Evolutionary conservation across 306 rosid species (phyloP), one percentile per base, ranked within the genome.

Genomic region (Acacia melanoxylon): DNA sequence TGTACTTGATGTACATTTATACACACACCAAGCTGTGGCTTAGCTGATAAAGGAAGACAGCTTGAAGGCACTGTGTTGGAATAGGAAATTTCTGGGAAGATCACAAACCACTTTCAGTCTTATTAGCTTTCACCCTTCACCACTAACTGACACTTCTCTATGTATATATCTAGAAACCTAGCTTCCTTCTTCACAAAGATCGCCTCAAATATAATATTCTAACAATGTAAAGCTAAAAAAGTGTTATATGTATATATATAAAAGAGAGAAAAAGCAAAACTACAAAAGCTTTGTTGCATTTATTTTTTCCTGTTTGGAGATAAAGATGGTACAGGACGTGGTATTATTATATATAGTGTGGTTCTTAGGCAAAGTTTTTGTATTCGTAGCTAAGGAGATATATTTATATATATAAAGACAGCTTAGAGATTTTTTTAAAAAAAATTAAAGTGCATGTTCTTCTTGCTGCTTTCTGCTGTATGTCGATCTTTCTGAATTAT

Each of bases 1-100:
- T 37, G 88, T 82, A 79, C 75, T 54, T 75, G 42, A 75, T 78
- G 59, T 77, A 78, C 52, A 25, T 89, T 71, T 4, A 46, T 1
- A 46, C 17, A 48, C 52, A 48, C 17, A 14, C 52, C 52, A 48
- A 46, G 52, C 52, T 46, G 52, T 48, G 52, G 5, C 19, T 5
- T 48, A 5, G 52, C 52, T 48, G 52, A 31, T 61, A 89, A 89
- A 87, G 92, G 66, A 72, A 59, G 86, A 91, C 95, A 92, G 95
- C 95, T 92, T 89, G 93, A 91, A 84, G 77, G 91, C 97, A 92
- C 91, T 87, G 69, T 80, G 70, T 76, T 81, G 17, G 83, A 75
- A 44, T 83, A 83, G 82, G 76, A 74, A 16, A 67, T 84, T 83
- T 86, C 90, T 40, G 68, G 16, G 82, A 63, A 85, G 67, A 16